Base-by-base conservation (phyloP, 345 rosid genomes). In the Chamaenerion angustifolium region DNA sequence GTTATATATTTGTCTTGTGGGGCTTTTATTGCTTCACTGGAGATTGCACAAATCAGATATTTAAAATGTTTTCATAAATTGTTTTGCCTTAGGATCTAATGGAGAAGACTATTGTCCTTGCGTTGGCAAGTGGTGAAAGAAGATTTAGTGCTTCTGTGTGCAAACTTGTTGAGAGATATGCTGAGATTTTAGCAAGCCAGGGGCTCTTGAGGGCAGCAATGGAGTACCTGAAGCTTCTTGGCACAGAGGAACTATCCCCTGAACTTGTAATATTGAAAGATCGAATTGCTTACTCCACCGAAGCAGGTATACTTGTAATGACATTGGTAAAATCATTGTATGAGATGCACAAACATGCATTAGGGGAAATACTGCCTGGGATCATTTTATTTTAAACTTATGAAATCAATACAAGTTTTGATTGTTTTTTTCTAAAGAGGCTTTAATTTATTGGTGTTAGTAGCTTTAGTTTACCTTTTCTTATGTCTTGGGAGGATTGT, bases 41-140 rank as follows among this genome's bases (percentile, higher is more conserved):
- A 31, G 37, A 7, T 31, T 31, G 37, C 37, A 31, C 37, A 8
- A 31, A 3, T 31, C 8, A 31, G 8, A 46, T 21, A 54, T 21
- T 49, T 25, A 17, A 25, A 17, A 51, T 70, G 52, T 47, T 47
- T n/a, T 23, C 48, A 42, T 31, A 31, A 53, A 14, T 12, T 65
- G 62, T 18, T 56, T 67, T 46, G 62, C 31, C 31, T 31, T 72
- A 93, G 99, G 99, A 93, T 68, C 75, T 93, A 68, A 93, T 88
- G 99, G 99, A 93, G 72, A 93, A 93, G 77, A 93, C 99, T 45
- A 87, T 88, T 45, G 96, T 82, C 45, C 81, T 93, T 71, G 92
- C 92, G 59, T 73, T 93, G 79, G 99, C 96, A 56, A 82, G 83
- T 51, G 95, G 95, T 16, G 88, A 93, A 72, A 88, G 81, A 73